phyloP scores from a whole-genome alignment of 352 stramenopile species.

The Phytophthora cryptogea region DNA sequence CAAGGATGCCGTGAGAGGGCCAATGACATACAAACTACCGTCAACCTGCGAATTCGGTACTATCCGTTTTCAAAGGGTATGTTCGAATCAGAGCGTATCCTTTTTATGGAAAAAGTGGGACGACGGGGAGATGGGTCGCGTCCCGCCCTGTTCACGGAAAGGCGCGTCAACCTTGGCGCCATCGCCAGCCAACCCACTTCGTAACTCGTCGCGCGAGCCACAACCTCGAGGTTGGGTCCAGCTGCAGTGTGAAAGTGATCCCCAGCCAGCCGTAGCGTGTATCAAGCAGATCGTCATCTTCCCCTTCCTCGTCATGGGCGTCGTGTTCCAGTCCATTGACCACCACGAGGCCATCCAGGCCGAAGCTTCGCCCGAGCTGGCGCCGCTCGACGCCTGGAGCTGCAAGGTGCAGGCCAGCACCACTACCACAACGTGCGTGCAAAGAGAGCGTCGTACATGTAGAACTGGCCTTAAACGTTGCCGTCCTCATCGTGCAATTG shows the following conservation, averaged over 20 bases:
- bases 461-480: constrained; percentile 17
- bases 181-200: constrained; percentile 27
- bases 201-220: constrained; percentile 13
- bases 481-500: constrained; percentile 15
- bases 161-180: constrained; percentile 1
- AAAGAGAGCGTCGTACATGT: constrained; percentile 4
- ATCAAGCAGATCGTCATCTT: constrained; percentile 5
- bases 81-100: constrained; percentile 1
- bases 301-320: constrained; percentile 20
- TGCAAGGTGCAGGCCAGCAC: constrained; percentile 18
- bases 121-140: constrained; percentile 9
- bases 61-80: constrained; percentile 12
- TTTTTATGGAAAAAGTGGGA: constrained; percentile 32
- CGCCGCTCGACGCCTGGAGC: constrained; percentile 30
- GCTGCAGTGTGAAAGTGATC: constrained; percentile 10
- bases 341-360: constrained; percentile 20
- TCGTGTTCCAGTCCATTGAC: constrained; percentile 30
- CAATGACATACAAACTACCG: not conserved
- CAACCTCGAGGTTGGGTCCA: constrained; percentile 15
- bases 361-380: constrained; percentile 18
- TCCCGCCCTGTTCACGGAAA: not conserved
- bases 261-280: constrained; percentile 2
- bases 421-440: constrained; percentile 25
- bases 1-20: not conserved
- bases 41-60: not conserved